These are phyloP conservation scores for Cystoderma amianthinum DNA, from an alignment of 768 basidiomycete genomes.

Conservation along the genomic window DNA sequence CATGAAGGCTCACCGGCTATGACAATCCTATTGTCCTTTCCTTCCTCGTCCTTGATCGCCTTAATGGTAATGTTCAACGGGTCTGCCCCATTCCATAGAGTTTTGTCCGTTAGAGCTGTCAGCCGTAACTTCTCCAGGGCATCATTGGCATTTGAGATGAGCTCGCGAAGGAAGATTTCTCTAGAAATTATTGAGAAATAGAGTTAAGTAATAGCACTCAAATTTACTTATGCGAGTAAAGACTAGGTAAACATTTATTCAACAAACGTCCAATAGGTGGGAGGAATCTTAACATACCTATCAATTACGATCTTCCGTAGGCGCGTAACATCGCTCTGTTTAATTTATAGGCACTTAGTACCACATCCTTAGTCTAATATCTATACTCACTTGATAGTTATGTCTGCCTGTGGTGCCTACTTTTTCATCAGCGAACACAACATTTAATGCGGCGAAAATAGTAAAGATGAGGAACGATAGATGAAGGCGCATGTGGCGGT, in stretches of 20 bases:
- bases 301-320: slow-evolving; percentile 92
- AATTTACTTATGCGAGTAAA: slow-evolving; percentile 73
- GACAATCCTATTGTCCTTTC: slow-evolving; percentile 62
- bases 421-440: slow-evolving; percentile 42
- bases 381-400: slow-evolving; percentile 55
- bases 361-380: not conserved
- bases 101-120: slow-evolving; percentile 72
- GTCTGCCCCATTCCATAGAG: slow-evolving; percentile 59
- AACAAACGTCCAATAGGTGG: slow-evolving; percentile 2
- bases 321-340: slow-evolving; percentile 87
- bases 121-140: slow-evolving; percentile 93
- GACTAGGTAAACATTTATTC: slow-evolving; percentile 29
- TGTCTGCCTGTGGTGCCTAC: slow-evolving; percentile 46
- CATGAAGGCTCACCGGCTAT: slow-evolving; percentile 52
- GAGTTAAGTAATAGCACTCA: not conserved
- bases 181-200: slow-evolving; percentile 24
- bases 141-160: slow-evolving; percentile 93
- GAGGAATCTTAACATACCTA: slow-evolving; percentile 36
- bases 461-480: slow-evolving; percentile 41
- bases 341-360: too few relatives aligned
- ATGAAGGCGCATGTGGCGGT: slow-evolving; percentile 50
- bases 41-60: slow-evolving; percentile 60
- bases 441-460: slow-evolving; percentile 25
- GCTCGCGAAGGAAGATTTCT: slow-evolving; percentile 83
- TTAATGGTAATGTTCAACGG: slow-evolving; percentile 89